Conservation (phyloP, 2,329 filamentous ascomycete genomes). For the Alternaria incomplexa region DNA sequence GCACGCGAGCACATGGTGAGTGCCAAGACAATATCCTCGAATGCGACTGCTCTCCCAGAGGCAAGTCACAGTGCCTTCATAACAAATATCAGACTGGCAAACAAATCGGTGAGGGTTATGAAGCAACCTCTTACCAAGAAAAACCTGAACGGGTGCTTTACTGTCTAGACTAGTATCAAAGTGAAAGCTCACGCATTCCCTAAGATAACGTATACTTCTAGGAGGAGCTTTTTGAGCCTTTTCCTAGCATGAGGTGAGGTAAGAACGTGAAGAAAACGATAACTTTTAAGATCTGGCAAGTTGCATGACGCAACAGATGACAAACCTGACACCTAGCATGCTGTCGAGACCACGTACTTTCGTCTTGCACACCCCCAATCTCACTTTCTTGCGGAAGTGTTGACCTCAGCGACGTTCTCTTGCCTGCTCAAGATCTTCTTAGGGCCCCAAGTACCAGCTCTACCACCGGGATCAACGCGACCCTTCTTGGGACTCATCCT, state of each 20-base stretch:
- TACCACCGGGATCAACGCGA: conserved; percentile 17
- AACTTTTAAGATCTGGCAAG: neutral
- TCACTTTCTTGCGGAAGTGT: neutral
- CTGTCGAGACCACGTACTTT: neutral
- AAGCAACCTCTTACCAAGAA: neutral
- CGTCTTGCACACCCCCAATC: neutral
- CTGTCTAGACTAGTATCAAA: too few species aligned
- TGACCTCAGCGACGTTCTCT: conserved; percentile 10
- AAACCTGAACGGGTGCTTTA: neutral
- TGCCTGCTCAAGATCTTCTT: conserved; percentile 35
- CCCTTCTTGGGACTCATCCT: conserved; percentile 16
- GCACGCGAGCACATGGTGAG: neutral
- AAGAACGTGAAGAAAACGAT: neutral
- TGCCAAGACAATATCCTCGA: neutral
- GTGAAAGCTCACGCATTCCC: too few species aligned
- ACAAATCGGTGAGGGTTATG: neutral
- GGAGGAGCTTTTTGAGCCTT: too few species aligned
- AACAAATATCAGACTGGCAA: neutral
- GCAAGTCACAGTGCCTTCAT: neutral
- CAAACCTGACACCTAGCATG: neutral
- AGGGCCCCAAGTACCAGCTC: conserved; percentile 34
- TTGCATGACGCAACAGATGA: neutral
- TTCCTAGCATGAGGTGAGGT: neutral
- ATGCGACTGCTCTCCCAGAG: neutral
- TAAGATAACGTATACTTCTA: too few species aligned